Evolutionary conservation across 164 flowering plant genomes (phyloP).

Genomic region (Dillenia suffruticosa): DNA sequence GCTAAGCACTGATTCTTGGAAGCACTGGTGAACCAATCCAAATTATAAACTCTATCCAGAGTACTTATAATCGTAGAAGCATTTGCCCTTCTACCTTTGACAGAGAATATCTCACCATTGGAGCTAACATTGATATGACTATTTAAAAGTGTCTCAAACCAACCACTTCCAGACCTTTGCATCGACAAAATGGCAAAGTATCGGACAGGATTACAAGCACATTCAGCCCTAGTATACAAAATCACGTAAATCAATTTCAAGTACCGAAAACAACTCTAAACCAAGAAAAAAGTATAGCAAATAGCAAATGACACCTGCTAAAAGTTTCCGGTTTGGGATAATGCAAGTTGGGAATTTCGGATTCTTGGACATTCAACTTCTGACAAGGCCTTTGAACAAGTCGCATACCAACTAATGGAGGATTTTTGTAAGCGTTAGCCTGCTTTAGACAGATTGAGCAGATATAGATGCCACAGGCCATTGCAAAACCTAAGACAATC

Average conservation of each 20-base stretch:
- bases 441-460: slow-evolving; percentile 75
- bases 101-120: slow-evolving; percentile 81
- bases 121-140: slow-evolving; percentile 85
- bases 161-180: slow-evolving; percentile 96
- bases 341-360: slow-evolving; percentile 39
- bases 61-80: slow-evolving; percentile 52
- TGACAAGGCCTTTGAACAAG: slow-evolving; percentile 33
- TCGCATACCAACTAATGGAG: slow-evolving; percentile 25
- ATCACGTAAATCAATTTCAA: slow-evolving; percentile 2
- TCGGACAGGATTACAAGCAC: slow-evolving; percentile 63
- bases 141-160: slow-evolving; percentile 85
- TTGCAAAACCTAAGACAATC: slow-evolving; percentile 52
- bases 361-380: slow-evolving; percentile 11
- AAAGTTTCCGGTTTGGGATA: slow-evolving; percentile 67
- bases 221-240: slow-evolving; percentile 48
- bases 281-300: background rate
- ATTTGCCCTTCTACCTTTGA: slow-evolving; percentile 48
- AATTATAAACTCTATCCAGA: slow-evolving; percentile 63
- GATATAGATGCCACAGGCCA: slow-evolving; percentile 66
- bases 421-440: slow-evolving; percentile 27
- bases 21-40: slow-evolving; percentile 82
- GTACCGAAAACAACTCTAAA: background rate
- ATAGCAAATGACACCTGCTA: slow-evolving; percentile 38
- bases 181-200: slow-evolving; percentile 66
- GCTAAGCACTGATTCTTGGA: slow-evolving; percentile 82